phyloP scores from a whole-genome alignment of 176 grass and related monocot genomes.

The Hsuehochloa calcarea region DNA sequence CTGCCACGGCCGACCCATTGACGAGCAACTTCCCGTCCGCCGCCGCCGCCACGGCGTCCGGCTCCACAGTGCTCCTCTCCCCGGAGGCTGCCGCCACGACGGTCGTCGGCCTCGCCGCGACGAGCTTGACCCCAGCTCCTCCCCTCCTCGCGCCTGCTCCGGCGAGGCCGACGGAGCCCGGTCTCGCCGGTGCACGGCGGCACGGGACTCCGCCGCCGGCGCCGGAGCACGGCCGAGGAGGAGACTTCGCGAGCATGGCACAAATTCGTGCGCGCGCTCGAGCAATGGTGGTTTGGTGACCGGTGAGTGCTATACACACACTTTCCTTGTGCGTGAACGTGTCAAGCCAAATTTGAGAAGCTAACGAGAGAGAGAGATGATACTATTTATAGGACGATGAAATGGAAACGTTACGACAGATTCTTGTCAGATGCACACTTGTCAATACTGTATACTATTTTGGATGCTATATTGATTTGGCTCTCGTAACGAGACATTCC shows the following conservation, averaged over 20 bases:
- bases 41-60: background rate
- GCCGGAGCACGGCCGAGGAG: background rate
- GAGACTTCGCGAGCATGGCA: conserved; percentile 29
- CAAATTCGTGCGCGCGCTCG: background rate
- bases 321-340: background rate
- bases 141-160: background rate
- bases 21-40: background rate
- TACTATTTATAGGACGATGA: background rate
- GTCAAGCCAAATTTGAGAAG: background rate
- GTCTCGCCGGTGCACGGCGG: background rate
- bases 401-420: background rate
- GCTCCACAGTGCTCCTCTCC: background rate
- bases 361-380: background rate
- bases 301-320: background rate
- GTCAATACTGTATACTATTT: too few relatives aligned
- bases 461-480: too few relatives aligned
- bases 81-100: background rate
- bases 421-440: background rate
- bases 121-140: background rate
- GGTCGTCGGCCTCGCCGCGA: background rate
- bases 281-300: background rate
- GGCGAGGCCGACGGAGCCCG: background rate
- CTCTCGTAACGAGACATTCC: too few relatives aligned
- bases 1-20: conserved; percentile 27
- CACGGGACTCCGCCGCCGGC: background rate